Evolutionary conservation across 1,284 basidiomycete species (phyloP).

Genomic region (Testicularia cyperi): DNA sequence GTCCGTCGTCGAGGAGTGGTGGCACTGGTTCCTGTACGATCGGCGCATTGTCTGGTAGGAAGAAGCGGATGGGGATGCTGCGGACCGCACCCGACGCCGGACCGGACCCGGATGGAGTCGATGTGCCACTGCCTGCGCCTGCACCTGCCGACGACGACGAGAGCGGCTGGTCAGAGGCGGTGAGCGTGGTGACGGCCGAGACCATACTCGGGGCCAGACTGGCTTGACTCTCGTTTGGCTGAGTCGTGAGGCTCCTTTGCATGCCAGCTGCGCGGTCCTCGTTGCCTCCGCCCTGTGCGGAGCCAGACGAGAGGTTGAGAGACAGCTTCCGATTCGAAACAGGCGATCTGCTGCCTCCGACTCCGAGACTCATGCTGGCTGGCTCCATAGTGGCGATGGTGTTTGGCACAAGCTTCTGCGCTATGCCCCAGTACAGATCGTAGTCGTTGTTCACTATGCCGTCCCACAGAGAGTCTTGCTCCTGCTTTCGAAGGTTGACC

Average conservation of each 20-base stretch:
- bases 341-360: no score
- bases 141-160: neutral
- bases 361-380: conserved; percentile 6
- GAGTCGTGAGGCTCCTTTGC: conserved; percentile 24
- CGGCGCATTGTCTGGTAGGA: conserved; percentile 80
- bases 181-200: conserved; percentile 24
- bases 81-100: conserved; percentile 5
- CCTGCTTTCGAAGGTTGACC: conserved; percentile 42
- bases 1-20: conserved; percentile 64
- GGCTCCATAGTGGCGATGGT: conserved; percentile 1
- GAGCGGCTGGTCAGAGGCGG: conserved; percentile 15
- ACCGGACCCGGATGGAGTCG: conserved; percentile 4
- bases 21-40: conserved; percentile 84
- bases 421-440: conserved; percentile 88
- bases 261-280: conserved; percentile 9
- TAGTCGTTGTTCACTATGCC: conserved; percentile 73
- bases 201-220: conserved; percentile 27
- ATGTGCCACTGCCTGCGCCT: conserved; percentile 1
- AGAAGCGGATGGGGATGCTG: conserved; percentile 71
- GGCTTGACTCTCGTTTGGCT: conserved; percentile 27
- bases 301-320: conserved; percentile 5
- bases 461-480: conserved; percentile 53
- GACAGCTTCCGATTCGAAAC: conserved; percentile 10
- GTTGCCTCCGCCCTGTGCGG: neutral
- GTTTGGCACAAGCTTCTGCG: conserved; percentile 71